phyloP scores from a whole-genome alignment of 352 stramenopile species.

The Globisporangium parvum region DNA sequence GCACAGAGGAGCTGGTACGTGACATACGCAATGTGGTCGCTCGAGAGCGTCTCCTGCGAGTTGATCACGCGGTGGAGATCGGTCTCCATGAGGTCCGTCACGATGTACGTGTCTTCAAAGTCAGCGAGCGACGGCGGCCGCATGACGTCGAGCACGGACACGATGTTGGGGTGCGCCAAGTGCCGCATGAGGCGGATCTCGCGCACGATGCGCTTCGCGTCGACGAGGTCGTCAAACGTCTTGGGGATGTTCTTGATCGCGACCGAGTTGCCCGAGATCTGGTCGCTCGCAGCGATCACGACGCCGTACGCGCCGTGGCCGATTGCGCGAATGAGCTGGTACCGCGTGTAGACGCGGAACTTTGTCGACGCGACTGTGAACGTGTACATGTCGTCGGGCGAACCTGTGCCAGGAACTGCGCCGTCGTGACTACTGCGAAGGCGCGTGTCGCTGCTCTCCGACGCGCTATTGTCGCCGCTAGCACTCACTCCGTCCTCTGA shows the following conservation, averaged over 20 bases:
- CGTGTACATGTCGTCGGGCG: constrained; percentile 68
- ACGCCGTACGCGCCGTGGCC: constrained; percentile 76
- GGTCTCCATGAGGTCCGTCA: constrained; percentile 81
- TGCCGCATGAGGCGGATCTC: constrained; percentile 84
- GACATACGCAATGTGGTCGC: constrained; percentile 78
- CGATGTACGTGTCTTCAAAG: constrained; percentile 86
- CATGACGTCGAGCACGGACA: constrained; percentile 73
- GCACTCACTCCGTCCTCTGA: constrained; percentile 8
- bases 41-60: constrained; percentile 56
- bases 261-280: constrained; percentile 75
- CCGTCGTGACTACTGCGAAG: constrained; percentile 3
- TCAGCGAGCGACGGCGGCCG: constrained; percentile 54
- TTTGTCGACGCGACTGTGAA: constrained; percentile 81
- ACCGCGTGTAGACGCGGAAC: constrained; percentile 78
- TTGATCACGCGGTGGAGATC: constrained; percentile 81
- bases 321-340: constrained; percentile 79
- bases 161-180: constrained; percentile 60
- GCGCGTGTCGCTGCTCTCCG: neutral
- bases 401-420: constrained; percentile 1
- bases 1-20: constrained; percentile 80
- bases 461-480: neutral
- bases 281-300: constrained; percentile 75
- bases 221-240: constrained; percentile 79
- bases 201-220: constrained; percentile 81
- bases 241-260: constrained; percentile 85